Evolutionary conservation across 305 asterid species (phyloP), one percentile per base, ranked within the genome.

Genomic region (Fraxinus platypoda): DNA sequence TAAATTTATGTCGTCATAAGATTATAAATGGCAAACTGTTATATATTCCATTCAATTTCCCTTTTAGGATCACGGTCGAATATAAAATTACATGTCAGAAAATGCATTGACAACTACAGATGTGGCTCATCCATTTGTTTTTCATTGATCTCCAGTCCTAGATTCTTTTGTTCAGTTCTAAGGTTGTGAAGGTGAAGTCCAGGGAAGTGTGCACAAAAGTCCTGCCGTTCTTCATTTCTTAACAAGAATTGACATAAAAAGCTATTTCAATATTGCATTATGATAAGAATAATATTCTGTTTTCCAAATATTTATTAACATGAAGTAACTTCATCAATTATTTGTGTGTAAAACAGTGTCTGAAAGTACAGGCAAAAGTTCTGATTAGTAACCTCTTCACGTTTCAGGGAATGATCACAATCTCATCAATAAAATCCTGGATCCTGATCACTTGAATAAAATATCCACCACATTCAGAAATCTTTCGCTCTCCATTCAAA

Each of bases 331-430:
- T 46, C 54, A 62, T 23, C 13, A 62, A 26, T 12, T 25, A 66
- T 26, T 66, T 28, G 34, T 66, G 34, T 3, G 34, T 12, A 25
- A 3, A 37, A 12, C 35, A 5, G n/a, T 66, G 74, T 19, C 34
- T 28, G 74, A 26, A 15, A 4, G 74, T 9, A 9, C 74, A 12
- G 70, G 71, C 15, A 62, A 23, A 62, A 66, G 8, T 66, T 66
- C n/a, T 66, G 34, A 28, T 11, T 37, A 9, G 34, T 57, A 11
- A 79, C 38, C 46, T 75, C 78, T 79, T 79, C 83, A 38, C 86
- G 64, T 83, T 90, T 75, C 95, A 95, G 99, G 97, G 83, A 91
- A 85, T 78, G 95, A 92, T 82, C 87, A n/a, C 54, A 87, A 87
- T 80, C 89, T 94, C 49, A 86, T 85, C 38, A 86, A 80, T 43